Percentiles rank a stretch among this genome's conserved stretches.
Evolutionary conservation across 2,329 filamentous ascomycete species (phyloP).

Genomic region (Talaromyces sp.): DNA sequence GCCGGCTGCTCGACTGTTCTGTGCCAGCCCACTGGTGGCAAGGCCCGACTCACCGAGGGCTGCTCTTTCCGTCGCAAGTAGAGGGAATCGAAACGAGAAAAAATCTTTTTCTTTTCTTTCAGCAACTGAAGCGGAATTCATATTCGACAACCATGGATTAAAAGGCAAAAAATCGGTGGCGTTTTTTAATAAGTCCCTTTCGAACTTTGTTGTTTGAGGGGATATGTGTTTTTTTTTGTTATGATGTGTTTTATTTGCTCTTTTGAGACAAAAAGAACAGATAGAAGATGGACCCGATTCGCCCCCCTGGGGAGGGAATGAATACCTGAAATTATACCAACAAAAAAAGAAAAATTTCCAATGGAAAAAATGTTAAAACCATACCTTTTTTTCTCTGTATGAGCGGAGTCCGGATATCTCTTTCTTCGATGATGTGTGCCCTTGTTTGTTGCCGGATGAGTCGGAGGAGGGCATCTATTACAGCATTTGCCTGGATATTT

Average conservation of each 20-base stretch:
- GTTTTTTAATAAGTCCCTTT: slow-evolving; percentile 4
- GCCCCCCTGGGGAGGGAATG: slow-evolving; percentile 12
- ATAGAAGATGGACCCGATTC: slow-evolving; percentile 47
- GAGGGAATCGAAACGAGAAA: slow-evolving; percentile 17
- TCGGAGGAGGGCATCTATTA: not conserved
- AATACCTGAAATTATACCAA: slow-evolving; percentile 33
- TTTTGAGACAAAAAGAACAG: slow-evolving; percentile 27
- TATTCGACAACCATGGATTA: slow-evolving; percentile 2
- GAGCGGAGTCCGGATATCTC: slow-evolving; percentile 13
- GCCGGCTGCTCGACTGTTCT: slow-evolving; percentile 98
- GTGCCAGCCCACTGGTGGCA: slow-evolving; percentile 98
- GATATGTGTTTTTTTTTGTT: not conserved
- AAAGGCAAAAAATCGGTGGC: slow-evolving; percentile 24
- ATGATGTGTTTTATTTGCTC: slow-evolving; percentile 18
- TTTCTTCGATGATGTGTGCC: not conserved
- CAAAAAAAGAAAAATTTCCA: slow-evolving; percentile 40
- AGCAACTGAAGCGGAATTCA: slow-evolving; percentile 2
- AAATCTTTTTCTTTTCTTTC: not conserved
- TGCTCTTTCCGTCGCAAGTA: slow-evolving; percentile 99
- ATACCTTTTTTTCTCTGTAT: slow-evolving; percentile 31
- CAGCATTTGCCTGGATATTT: not conserved
- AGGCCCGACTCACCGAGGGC: slow-evolving; percentile 97
- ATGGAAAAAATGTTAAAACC: slow-evolving; percentile 58
- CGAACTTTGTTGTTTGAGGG: not conserved
- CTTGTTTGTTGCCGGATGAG: not conserved